Percentiles rank a stretch among this genome's conserved stretches.
phyloP scores from a whole-genome alignment of 2,329 filamentous ascomycete genomes.

The Talaromyces verruculosus region DNA sequence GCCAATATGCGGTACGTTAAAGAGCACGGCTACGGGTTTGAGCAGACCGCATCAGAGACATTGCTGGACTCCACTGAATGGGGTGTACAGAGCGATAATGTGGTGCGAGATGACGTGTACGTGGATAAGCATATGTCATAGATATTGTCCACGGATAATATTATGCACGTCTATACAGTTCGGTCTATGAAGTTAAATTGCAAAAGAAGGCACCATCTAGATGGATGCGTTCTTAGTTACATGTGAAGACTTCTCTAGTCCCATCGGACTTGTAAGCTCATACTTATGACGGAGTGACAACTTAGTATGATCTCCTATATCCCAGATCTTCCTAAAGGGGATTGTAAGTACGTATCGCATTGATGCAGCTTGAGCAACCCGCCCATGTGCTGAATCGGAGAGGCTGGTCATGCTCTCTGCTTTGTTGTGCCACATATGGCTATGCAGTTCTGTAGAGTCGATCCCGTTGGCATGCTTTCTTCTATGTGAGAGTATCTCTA shows the following conservation, averaged over 20 bases:
- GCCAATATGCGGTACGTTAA: constrained; percentile 37
- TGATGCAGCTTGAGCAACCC: neutral
- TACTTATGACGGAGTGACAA: neutral
- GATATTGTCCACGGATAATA: neutral
- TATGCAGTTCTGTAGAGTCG: too few relatives aligned
- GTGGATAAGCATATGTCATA: constrained; percentile 16
- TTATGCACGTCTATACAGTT: neutral
- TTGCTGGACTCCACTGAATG: neutral
- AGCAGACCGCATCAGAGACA: constrained; percentile 10
- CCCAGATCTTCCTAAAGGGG: neutral
- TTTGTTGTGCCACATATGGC: too few relatives aligned
- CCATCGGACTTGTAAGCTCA: neutral
- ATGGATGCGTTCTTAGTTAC: neutral
- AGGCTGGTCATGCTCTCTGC: too few relatives aligned
- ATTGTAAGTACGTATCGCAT: neutral
- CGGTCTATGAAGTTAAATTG: neutral
- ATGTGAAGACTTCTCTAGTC: neutral
- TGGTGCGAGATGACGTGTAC: constrained; percentile 12
- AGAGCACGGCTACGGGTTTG: constrained; percentile 33
- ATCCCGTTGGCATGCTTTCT: neutral
- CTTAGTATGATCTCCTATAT: neutral
- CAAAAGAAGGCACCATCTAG: neutral
- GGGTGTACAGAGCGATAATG: neutral
- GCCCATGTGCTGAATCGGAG: neutral
- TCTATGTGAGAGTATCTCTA: neutral